phyloP scores from a whole-genome alignment of 2,329 filamentous ascomycete genomes.

The Fusarium mundagurra region DNA sequence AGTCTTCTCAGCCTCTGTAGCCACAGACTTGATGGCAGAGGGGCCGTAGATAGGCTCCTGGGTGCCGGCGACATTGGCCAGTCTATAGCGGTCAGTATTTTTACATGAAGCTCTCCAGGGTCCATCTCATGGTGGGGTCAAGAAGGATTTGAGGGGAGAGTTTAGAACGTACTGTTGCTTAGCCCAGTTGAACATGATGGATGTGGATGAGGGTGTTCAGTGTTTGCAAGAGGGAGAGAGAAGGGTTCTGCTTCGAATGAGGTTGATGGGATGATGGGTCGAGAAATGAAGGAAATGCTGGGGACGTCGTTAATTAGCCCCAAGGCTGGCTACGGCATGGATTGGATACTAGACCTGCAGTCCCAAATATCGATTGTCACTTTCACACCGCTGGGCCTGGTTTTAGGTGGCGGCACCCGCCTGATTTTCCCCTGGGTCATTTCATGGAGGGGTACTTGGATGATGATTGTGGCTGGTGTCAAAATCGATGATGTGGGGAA shows the following conservation, averaged over 20 bases:
- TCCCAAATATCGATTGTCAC: constrained; percentile 30
- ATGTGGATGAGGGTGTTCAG: background rate
- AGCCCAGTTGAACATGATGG: constrained; percentile 90
- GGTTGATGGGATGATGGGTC: constrained; percentile 34
- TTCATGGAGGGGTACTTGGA: constrained; percentile 28
- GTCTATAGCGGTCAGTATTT: constrained; percentile 53
- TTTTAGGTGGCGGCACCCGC: constrained; percentile 19
- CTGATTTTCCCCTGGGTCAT: constrained; percentile 1
- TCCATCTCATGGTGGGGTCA: constrained; percentile 19
- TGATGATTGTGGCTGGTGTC: constrained; percentile 27
- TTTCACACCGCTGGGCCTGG: constrained; percentile 34
- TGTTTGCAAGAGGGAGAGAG: background rate
- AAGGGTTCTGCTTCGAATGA: constrained; percentile 4
- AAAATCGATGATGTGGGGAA: constrained; percentile 18
- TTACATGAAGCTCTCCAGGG: constrained; percentile 11
- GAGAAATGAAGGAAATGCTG: constrained; percentile 34
- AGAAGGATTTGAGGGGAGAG: constrained; percentile 4
- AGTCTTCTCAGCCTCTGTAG: constrained; percentile 78
- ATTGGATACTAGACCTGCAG: constrained; percentile 1
- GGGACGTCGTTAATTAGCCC: constrained; percentile 33
- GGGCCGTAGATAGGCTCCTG: constrained; percentile 97
- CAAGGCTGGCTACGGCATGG: background rate
- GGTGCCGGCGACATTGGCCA: constrained; percentile 88
- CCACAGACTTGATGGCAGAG: constrained; percentile 85
- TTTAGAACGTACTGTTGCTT: constrained; percentile 78